Conservation (phyloP, 495 filamentous ascomycete genomes). For the Apiosordaria backusii region DNA sequence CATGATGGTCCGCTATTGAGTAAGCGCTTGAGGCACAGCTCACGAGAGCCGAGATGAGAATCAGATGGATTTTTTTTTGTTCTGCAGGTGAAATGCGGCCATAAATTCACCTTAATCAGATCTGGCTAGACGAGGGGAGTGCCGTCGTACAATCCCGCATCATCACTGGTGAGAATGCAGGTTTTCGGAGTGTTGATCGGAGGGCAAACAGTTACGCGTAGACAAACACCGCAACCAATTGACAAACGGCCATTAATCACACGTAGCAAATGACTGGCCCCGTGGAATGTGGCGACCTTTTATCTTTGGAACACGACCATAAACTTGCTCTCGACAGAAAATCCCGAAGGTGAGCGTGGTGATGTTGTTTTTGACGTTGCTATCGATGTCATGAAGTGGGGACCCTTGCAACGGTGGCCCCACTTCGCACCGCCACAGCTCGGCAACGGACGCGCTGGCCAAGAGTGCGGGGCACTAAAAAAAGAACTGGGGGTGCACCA, state of each 20-base stretch:
- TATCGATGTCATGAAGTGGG: background rate
- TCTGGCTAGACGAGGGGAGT: background rate
- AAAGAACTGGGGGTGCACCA: background rate
- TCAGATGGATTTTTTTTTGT: background rate
- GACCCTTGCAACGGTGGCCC: background rate
- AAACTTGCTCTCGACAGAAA: background rate
- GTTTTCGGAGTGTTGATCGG: background rate
- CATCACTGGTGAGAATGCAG: background rate
- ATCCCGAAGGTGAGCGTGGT: background rate
- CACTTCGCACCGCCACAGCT: constrained; percentile 1
- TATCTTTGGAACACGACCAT: background rate
- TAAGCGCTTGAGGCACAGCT: background rate
- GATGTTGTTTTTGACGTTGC: background rate
- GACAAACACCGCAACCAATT: background rate
- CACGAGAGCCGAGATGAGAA: background rate
- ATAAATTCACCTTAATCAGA: background rate
- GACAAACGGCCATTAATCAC: background rate
- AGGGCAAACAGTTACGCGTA: background rate
- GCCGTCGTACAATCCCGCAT: no score
- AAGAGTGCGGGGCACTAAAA: constrained; percentile 4
- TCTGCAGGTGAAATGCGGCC: background rate
- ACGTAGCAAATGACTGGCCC: no score
- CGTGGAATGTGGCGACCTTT: background rate
- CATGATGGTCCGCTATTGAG: background rate
- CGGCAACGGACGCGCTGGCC: background rate